A percentile compares a stretch with the other conserved stretches of the same genome.
phyloP scores from a whole-genome alignment of 75 land plant species.

The Larix kaempferi region DNA sequence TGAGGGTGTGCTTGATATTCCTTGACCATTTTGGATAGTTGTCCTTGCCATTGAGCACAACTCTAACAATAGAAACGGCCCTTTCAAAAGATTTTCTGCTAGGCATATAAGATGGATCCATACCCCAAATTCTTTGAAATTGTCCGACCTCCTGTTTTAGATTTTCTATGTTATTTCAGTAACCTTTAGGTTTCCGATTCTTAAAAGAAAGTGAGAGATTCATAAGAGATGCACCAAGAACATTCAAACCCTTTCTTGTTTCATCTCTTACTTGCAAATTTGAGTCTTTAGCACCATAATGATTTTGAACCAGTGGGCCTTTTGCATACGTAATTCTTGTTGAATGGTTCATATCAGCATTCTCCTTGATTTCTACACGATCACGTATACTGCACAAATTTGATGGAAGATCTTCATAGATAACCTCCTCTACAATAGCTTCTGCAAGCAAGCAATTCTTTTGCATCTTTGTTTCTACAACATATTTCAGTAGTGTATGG shows the following conservation, averaged over 20 bases:
- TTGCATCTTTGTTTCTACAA: slow-evolving; percentile 83
- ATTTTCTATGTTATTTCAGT: slow-evolving; percentile 92
- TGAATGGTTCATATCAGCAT: not conserved
- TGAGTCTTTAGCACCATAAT: not conserved
- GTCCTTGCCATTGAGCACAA: too few species aligned
- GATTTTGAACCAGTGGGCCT: not conserved
- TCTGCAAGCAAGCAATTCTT: slow-evolving; percentile 85
- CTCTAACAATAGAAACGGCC: too few species aligned
- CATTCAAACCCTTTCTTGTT: slow-evolving; percentile 4
- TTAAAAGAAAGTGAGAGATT: slow-evolving; percentile 86
- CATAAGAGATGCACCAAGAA: slow-evolving; percentile 51
- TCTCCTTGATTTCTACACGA: slow-evolving; percentile 54
- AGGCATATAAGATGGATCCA: slow-evolving; percentile 83
- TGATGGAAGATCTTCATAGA: slow-evolving; percentile 98
- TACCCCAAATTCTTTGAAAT: slow-evolving; percentile 79
- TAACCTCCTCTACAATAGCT: slow-evolving; percentile 96
- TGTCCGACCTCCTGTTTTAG: slow-evolving; percentile 75
- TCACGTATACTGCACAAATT: slow-evolving; percentile 96
- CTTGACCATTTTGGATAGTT: too few species aligned
- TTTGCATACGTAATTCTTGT: not conserved
- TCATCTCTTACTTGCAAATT: not conserved
- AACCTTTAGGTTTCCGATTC: slow-evolving; percentile 88
- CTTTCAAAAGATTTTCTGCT: slow-evolving; percentile 82
- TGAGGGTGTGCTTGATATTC: too few species aligned
- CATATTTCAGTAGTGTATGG: slow-evolving; percentile 85